phyloP scores from a whole-genome alignment of 306 rosid species.

The Trifolium pratense region DNA sequence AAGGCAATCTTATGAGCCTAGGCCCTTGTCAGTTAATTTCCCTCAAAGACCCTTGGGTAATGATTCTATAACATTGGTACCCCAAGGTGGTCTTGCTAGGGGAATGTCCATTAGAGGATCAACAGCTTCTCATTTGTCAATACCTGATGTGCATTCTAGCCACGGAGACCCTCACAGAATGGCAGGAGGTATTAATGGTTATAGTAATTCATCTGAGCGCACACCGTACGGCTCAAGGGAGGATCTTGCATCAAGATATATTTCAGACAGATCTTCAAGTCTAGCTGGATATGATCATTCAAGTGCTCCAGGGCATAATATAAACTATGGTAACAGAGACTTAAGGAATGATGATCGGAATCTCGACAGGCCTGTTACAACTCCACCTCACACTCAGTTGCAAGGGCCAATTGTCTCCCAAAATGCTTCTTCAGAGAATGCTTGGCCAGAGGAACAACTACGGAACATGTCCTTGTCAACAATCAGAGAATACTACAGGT shows the following conservation, averaged over 20 bases:
- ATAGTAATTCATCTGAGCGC: constrained; percentile 55
- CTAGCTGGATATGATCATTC: constrained; percentile 64
- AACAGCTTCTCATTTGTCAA: constrained; percentile 48
- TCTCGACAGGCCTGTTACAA: constrained; percentile 59
- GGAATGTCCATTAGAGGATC: constrained; percentile 94
- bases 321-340: constrained; percentile 62
- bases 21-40: constrained; percentile 66
- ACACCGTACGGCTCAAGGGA: constrained; percentile 53
- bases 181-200: constrained; percentile 64
- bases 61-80: constrained; percentile 81
- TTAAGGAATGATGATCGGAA: constrained; percentile 58
- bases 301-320: constrained; percentile 55
- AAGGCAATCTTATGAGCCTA: constrained; percentile 68
- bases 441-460: constrained; percentile 60
- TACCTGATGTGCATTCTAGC: constrained; percentile 50
- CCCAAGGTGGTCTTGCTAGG: constrained; percentile 95
- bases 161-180: constrained; percentile 63
- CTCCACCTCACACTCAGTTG: constrained; percentile 53
- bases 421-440: constrained; percentile 52
- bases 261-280: constrained; percentile 57
- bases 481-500: constrained; percentile 95
- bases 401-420: constrained; percentile 54
- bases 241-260: constrained; percentile 52
- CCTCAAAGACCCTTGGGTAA: constrained; percentile 69
- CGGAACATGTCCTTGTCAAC: constrained; percentile 69